These are phyloP conservation scores for Bidens hawaiensis DNA, from an alignment of 140 eudicot genomes.

Conservation along the genomic window DNA sequence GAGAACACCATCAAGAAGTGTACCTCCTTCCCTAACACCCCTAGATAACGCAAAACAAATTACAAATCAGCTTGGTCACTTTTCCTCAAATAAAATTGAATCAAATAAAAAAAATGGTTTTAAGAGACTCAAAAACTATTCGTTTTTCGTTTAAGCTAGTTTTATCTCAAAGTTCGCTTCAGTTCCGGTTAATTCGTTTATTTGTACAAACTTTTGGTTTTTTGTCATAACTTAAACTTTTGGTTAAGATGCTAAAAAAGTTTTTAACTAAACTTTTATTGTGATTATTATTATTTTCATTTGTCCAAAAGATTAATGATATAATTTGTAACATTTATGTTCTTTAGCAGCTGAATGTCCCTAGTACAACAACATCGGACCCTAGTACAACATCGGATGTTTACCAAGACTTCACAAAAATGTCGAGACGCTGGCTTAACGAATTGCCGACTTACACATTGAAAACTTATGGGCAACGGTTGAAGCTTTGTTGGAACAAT, in stretches of 20 bases:
- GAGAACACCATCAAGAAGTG: too few relatives aligned
- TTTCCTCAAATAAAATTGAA: too few relatives aligned
- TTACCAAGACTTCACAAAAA: constrained; percentile 15
- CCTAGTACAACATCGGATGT: constrained; percentile 10
- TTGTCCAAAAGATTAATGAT: too few relatives aligned
- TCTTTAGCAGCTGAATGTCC: constrained; percentile 20
- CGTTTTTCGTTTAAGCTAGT: neutral
- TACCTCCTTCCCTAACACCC: too few relatives aligned
- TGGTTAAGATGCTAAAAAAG: too few relatives aligned
- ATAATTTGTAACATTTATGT: neutral
- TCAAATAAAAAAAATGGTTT: too few relatives aligned
- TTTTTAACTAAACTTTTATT: neutral
- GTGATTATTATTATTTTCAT: too few relatives aligned
- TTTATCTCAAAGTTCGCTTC: neutral
- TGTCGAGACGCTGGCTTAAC: constrained; percentile 15
- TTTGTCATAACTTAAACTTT: too few relatives aligned
- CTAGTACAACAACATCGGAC: too few relatives aligned
- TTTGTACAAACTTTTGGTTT: neutral
- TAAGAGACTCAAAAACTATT: too few relatives aligned
- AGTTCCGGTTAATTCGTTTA: neutral
- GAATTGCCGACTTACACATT: constrained; percentile 9
- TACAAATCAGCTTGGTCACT: too few relatives aligned
- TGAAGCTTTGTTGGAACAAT: constrained; percentile 60
- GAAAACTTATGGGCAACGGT: constrained; percentile 21
- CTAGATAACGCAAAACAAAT: too few relatives aligned